Evolutionary conservation across 495 filamentous ascomycete genomes (phyloP).

Genomic region (Trichoderma erinaceum): DNA sequence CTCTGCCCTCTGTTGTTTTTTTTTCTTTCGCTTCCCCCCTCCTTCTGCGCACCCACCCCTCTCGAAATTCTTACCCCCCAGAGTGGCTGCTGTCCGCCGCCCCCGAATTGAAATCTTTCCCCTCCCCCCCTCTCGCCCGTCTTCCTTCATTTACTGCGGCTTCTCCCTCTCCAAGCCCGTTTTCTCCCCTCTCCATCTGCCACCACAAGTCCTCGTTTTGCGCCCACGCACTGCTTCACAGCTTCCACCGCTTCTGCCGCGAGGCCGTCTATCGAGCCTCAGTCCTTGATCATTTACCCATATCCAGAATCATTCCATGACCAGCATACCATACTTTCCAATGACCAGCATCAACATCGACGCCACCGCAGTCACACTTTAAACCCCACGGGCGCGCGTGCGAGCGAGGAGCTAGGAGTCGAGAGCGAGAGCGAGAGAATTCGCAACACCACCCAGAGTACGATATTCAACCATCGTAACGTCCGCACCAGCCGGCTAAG

Average conservation of each 20-base stretch:
- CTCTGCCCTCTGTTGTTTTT: not conserved
- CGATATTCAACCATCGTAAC: slow-evolving; percentile 18
- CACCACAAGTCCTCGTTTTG: slow-evolving; percentile 1
- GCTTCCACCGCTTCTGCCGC: not conserved
- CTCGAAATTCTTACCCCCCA: slow-evolving; percentile 10
- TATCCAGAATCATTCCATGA: slow-evolving; percentile 41
- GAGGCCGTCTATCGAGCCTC: slow-evolving; percentile 11
- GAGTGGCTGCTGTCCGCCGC: not conserved
- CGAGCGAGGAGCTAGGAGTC: slow-evolving; percentile 35
- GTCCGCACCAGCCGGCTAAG: slow-evolving; percentile 9
- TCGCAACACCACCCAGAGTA: not conserved
- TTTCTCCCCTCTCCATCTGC: slow-evolving; percentile 16
- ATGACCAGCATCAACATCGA: slow-evolving; percentile 48
- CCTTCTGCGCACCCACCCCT: slow-evolving; percentile 12
- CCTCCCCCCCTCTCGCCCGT: slow-evolving; percentile 15
- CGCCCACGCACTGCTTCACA: not conserved
- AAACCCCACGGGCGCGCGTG: slow-evolving; percentile 52
- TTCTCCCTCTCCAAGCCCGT: slow-evolving; percentile 15
- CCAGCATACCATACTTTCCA: slow-evolving; percentile 42
- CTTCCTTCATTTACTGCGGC: slow-evolving; percentile 15
- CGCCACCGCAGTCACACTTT: slow-evolving; percentile 54
- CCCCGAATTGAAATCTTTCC: slow-evolving; percentile 11
- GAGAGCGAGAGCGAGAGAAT: slow-evolving; percentile 15
- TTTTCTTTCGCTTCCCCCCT: slow-evolving; percentile 6
- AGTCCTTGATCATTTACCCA: slow-evolving; percentile 21